Conservation (phyloP, 2,329 filamentous ascomycete species). For the Aspergillus hortae region DNA sequence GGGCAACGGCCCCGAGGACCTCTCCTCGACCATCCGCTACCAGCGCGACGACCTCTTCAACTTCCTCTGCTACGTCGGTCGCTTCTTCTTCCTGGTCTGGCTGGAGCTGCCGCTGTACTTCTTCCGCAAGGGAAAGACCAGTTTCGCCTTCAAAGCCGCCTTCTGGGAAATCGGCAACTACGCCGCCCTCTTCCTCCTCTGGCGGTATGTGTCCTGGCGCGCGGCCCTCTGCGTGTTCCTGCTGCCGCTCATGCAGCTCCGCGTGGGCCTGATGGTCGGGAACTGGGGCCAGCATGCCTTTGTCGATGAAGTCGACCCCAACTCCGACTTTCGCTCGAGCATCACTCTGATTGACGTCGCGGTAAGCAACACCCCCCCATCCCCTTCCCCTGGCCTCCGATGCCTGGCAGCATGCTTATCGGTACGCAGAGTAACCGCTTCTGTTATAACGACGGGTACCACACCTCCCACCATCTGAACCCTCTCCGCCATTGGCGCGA, state of each 20-base stretch:
- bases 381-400: background rate
- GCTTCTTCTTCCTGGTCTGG: constrained; percentile 73
- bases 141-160: constrained; percentile 53
- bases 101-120: constrained; percentile 74
- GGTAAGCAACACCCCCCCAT: constrained; percentile 47
- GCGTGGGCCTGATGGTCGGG: constrained; percentile 72
- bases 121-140: constrained; percentile 56
- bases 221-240: constrained; percentile 64
- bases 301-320: constrained; percentile 69
- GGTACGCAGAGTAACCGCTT: constrained; percentile 66
- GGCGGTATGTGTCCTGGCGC: constrained; percentile 46
- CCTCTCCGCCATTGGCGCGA: constrained; percentile 70
- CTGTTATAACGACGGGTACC: constrained; percentile 80
- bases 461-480: constrained; percentile 55
- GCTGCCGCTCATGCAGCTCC: constrained; percentile 63
- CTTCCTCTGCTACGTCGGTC: constrained; percentile 68
- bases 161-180: constrained; percentile 63
- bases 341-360: constrained; percentile 76
- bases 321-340: constrained; percentile 74
- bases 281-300: constrained; percentile 85
- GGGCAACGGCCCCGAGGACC: constrained; percentile 71
- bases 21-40: constrained; percentile 72
- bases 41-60: constrained; percentile 65
- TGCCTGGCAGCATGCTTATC: constrained; percentile 2
- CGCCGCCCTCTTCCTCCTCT: constrained; percentile 49